A percentile compares a stretch with the other conserved stretches of the same genome.
Evolutionary conservation across 805 yeast genomes (phyloP).

Genomic region (Barnettozyma sucrosica): DNA sequence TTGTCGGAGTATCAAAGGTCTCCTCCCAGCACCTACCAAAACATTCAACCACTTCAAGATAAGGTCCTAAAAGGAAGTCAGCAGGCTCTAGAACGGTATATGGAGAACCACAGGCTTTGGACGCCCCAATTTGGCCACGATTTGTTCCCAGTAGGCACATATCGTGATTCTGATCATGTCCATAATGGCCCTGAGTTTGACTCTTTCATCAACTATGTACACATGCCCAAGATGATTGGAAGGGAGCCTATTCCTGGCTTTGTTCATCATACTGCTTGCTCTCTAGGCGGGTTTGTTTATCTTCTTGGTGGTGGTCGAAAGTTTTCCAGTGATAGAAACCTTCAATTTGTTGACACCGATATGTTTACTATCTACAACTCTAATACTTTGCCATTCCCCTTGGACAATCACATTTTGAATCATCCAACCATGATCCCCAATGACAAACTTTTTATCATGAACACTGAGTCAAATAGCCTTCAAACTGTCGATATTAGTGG

Average conservation of each 20-base stretch:
- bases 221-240: constrained; percentile 33
- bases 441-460: constrained; percentile 31
- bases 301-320: constrained; percentile 40
- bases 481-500: constrained; percentile 30
- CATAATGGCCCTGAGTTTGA: constrained; percentile 6
- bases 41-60: background rate
- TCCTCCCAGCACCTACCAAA: background rate
- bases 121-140: constrained; percentile 3
- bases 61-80: background rate
- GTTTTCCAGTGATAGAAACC: constrained; percentile 18
- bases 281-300: constrained; percentile 33
- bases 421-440: constrained; percentile 39
- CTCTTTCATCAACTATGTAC: constrained; percentile 18
- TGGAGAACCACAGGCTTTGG: constrained; percentile 11
- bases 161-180: constrained; percentile 1
- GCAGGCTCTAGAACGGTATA: background rate
- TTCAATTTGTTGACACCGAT: constrained; percentile 28
- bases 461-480: constrained; percentile 36
- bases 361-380: constrained; percentile 32
- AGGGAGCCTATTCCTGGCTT: constrained; percentile 37
- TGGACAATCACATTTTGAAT: constrained; percentile 34
- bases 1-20: background rate
- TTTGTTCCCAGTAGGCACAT: background rate
- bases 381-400: constrained; percentile 39
- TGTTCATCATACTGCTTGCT: constrained; percentile 39